Base-by-base conservation (phyloP, 2,329 filamentous ascomycete species). In the Epichloe aotearoae region DNA sequence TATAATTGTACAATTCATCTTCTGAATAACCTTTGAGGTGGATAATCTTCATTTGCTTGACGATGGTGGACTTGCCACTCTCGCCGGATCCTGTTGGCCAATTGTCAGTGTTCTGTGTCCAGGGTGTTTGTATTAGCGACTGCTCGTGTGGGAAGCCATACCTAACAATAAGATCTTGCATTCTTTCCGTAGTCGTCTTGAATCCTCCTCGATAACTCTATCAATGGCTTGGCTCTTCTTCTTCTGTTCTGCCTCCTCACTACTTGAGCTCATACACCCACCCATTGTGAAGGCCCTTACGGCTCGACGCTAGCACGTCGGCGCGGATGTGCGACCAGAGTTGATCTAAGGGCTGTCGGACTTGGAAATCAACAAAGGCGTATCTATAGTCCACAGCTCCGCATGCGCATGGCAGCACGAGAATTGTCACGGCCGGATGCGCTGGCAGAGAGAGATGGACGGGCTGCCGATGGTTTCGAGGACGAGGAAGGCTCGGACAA, bases 1-100 rank as follows among this genome's bases (percentile, higher is more conserved):
- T 86, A 73, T 97, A 97, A 65, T 95, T 84, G 62, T 86, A 86
- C 47, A 97, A 77, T 69, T 98, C 93, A 61, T 97, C 91, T 58
- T 88, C 82, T 11, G 88, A 90, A 70, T 98, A 98, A 54, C 93
- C 93, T 71, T 96, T 95, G 62, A 97, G 85, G 65, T 98, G 93
- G 64, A 98, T 97, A 61, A 98, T 98, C 72, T 97, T 98, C 93
- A 98, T 98, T 76, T 98, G 93, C 71, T 98, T 98, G 59, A 98
- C 93, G 62, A 98, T 97, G 10, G 93, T 98, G 52, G 93, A 97
- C 72, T 98, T 98, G 59, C 93, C 93, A 69, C 91, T 97, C 73
- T 98, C 93, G 58, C 93, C 93, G 57, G 93, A 97, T 58, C 93
- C 93, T 96, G 66, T 58, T 34, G 51, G 36, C 26, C 36, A 11